Percentiles rank a stretch among this genome's conserved stretches.
Conservation (phyloP, 208 protist genomes). For the Wallacemonas collosoma region DNA sequence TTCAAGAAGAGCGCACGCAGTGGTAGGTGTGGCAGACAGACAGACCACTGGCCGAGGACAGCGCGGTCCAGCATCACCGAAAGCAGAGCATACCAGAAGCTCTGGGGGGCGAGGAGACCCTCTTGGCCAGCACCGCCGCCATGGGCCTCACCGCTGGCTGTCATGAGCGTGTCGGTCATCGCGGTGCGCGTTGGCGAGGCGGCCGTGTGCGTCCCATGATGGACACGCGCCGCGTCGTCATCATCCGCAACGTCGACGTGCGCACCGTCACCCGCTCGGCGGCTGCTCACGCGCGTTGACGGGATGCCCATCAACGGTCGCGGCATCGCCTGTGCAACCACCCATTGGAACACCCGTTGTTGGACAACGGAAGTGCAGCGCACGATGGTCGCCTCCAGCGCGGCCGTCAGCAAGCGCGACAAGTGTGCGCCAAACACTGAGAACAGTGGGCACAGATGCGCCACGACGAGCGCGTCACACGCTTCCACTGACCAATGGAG, state of each 20-base stretch:
- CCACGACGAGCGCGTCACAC: constrained; percentile 40
- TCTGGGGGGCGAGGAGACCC: neutral
- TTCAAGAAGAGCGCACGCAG: neutral
- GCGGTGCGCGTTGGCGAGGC: no score
- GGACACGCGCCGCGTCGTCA: neutral
- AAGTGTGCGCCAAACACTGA: constrained; percentile 43
- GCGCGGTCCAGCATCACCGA: constrained; percentile 22
- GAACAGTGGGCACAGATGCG: constrained; percentile 34
- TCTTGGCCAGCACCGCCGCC: neutral
- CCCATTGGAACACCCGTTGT: constrained; percentile 21
- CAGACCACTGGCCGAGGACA: constrained; percentile 23
- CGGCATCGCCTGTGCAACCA: constrained; percentile 25
- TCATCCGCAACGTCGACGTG: neutral
- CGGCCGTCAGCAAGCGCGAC: constrained; percentile 47
- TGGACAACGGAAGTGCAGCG: constrained; percentile 28
- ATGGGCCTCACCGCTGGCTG: no score
- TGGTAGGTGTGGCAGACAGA: constrained; percentile 20
- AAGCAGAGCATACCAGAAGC: constrained; percentile 20
- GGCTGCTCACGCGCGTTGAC: neutral
- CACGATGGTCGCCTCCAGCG: constrained; percentile 34
- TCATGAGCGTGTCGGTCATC: no score
- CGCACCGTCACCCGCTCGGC: neutral
- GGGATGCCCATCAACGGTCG: constrained; percentile 15
- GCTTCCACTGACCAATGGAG: constrained; percentile 37
- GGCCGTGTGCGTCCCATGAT: no score